Base-by-base conservation (phyloP, 1,284 basidiomycete species). In the Rhodotorula sp. region DNA sequence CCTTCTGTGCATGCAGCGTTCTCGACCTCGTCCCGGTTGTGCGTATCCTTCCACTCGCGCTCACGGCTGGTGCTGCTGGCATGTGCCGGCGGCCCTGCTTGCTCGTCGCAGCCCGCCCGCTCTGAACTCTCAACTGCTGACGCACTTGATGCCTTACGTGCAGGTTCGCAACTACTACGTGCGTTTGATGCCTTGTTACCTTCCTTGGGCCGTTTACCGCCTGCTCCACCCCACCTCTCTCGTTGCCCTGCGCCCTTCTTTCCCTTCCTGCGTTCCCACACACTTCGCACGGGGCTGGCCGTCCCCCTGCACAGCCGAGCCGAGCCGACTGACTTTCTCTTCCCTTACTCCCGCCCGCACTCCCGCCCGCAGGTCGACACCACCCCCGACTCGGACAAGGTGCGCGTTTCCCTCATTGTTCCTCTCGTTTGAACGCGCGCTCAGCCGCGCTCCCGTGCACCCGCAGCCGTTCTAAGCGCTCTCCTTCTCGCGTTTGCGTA, bases 381-480 rank as follows among this genome's bases (percentile, higher is more conserved):
- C 34, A 66, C 60, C 17, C 67, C 67, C 44, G 65, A 74, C 55
- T 61, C 58, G 36, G 70, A 71, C 66, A 71, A 71, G 66, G 62
- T 63, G 19, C 48, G 46, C 34, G 19, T 32, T 41, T 2, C 46
- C 3, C 59, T 0, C 17, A 2, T 3, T 32, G 2, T 27, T n/a
- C 21, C 44, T 21, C 37, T 5, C 32, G 6, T 15, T 2, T 1
- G 17, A 2, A 12, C 32, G 21, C 13, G 7, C 27, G 21, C 34
- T 17, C 34, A 27, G 5, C 44, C 27, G 8, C 5, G 3, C 32
- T 19, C 51, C 7, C 29, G 5, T 21, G 1, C 41, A 21, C 29
- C 25, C 48, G 32, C 60, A 61, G 60, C 60, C 60, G 5, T 61
- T 61, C 60, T 61, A 61, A 61, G 59, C 60, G 53, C 21, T 34